Base-by-base conservation (phyloP, 2,329 filamentous ascomycete species). In the Aureobasidium lini region DNA sequence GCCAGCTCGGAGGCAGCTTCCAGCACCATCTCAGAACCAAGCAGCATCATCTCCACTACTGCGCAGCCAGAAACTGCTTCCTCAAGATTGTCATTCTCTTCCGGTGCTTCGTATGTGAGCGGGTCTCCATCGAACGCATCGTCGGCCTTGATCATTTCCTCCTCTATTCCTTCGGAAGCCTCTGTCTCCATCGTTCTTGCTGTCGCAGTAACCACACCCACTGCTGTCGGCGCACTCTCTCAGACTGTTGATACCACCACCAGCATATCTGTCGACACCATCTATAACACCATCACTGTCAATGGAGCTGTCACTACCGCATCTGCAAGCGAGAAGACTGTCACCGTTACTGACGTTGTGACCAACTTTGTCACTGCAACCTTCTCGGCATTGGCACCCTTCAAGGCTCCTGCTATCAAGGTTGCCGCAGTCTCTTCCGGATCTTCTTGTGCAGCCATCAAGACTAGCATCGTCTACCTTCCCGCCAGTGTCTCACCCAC, bases 331-430 rank as follows among this genome's bases (percentile, higher is more conserved):
- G 61, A 44, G 16, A 50, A 58, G 42, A 48, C 50, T 7, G 46
- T 59, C 32, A 62, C 61, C n/a, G 50, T 62, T 10, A 54, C 50
- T 10, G 59, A 61, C 11, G 44, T 46, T 16, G 34, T 59, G 6
- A 63, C 62, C 23, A 54, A 50, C 29, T 59, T n/a, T 37, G 47
- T 62, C 6, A 59, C 49, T 4, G 60, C 56, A 4, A 62, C 62
- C 11, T 61, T 52, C 28, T 57, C 62, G 5, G 34, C 58, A 37
- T 40, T 60, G 47, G 18, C 48, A 4, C 57, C 57, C 5, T 53
- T 60, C 32, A 52, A 52, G 15, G 31, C 42, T 9, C 57, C 57
- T 13, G 48, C 49, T 18, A 37, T 44, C 34, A 39, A 48, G 31
- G 34, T 32, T 16, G 40, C 18, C 15, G 48, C 57, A 7, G 13